A percentile compares a stretch with the other conserved stretches of the same genome.
Conservation (phyloP, 2,329 filamentous ascomycete genomes). For the Microcyclosporella mali region DNA sequence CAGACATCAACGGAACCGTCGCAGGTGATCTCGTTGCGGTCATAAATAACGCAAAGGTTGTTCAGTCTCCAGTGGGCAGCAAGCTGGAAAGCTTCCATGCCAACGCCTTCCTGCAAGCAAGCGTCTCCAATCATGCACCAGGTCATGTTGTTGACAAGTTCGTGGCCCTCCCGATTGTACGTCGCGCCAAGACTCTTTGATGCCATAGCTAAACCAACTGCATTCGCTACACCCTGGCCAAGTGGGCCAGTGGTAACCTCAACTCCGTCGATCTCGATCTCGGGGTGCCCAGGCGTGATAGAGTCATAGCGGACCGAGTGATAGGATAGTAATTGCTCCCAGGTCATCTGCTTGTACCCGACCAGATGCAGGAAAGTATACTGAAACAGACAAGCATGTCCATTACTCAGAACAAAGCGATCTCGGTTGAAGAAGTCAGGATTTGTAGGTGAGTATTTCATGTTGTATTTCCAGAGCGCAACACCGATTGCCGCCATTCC, state of each 20-base stretch:
- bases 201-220: constrained; percentile 55
- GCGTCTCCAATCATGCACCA: constrained; percentile 55
- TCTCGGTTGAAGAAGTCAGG: constrained; percentile 56
- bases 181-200: constrained; percentile 50
- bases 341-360: constrained; percentile 51
- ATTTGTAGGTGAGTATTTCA: constrained; percentile 54
- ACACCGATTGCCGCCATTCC: constrained; percentile 59
- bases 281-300: constrained; percentile 45
- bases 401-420: constrained; percentile 58
- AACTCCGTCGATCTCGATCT: constrained; percentile 53
- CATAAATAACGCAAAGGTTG: constrained; percentile 53
- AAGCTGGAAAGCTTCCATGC: constrained; percentile 52
- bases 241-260: constrained; percentile 56
- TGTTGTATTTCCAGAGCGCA: constrained; percentile 56
- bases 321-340: constrained; percentile 52
- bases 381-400: constrained; percentile 52
- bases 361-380: constrained; percentile 48
- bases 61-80: constrained; percentile 51
- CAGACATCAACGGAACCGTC: constrained; percentile 49
- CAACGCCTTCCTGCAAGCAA: constrained; percentile 54
- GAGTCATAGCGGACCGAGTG: constrained; percentile 45
- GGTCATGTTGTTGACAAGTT: constrained; percentile 47
- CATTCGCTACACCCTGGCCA: constrained; percentile 54
- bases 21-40: constrained; percentile 56
- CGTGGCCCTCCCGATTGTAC: constrained; percentile 47